phyloP scores from a whole-genome alignment of 805 yeast genomes.

The Suhomyces kilbournensis region DNA sequence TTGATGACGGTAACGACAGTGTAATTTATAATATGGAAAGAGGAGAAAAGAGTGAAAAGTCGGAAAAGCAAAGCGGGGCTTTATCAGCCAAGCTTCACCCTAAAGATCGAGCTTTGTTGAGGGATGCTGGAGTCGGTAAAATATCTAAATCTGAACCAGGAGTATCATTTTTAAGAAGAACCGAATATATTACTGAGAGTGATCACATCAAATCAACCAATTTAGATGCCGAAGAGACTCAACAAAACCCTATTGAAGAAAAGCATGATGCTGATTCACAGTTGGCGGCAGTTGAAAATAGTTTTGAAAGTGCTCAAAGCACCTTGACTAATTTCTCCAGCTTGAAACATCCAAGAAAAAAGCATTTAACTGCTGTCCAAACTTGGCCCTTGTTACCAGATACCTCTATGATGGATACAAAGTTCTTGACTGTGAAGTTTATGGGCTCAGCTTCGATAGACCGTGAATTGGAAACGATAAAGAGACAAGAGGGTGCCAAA shows the following conservation, averaged over 20 bases:
- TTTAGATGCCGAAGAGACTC: constrained; percentile 24
- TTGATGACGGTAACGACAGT: constrained; percentile 57
- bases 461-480: constrained; percentile 32
- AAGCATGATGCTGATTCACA: constrained; percentile 59
- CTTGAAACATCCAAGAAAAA: constrained; percentile 77
- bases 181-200: constrained; percentile 83
- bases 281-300: constrained; percentile 67
- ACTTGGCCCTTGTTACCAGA: constrained; percentile 87
- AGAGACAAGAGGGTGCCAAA: constrained; percentile 24
- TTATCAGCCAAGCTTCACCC: constrained; percentile 55
- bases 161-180: constrained; percentile 85
- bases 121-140: constrained; percentile 67
- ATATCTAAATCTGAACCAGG: constrained; percentile 45
- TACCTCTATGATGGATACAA: constrained; percentile 83
- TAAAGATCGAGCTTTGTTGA: constrained; percentile 69
- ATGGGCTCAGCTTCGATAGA: constrained; percentile 52
- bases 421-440: constrained; percentile 62
- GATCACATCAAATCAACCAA: constrained; percentile 26
- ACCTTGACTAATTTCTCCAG: constrained; percentile 36
- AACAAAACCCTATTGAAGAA: constrained; percentile 17
- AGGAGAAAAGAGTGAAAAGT: neutral
- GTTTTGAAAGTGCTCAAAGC: constrained; percentile 63
- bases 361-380: constrained; percentile 65
- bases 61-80: constrained; percentile 11
- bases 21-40: constrained; percentile 30